phyloP scores from a whole-genome alignment of 306 rosid genomes.

The Malus fusca region DNA sequence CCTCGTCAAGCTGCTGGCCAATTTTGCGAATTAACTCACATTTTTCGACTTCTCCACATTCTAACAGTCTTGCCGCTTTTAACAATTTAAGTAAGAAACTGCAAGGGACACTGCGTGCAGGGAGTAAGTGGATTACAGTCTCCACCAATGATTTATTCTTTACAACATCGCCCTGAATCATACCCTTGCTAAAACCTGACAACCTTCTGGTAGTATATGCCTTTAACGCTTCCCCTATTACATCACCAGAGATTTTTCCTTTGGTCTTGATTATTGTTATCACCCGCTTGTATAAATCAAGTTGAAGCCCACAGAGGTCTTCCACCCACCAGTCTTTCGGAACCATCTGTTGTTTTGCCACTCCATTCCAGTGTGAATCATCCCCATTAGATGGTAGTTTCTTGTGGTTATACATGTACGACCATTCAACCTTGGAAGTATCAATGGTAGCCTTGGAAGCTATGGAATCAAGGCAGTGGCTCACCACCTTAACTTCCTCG shows the following conservation, averaged over 20 bases:
- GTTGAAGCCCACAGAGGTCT: constrained; percentile 84
- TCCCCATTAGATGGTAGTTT: constrained; percentile 69
- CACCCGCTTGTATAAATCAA: constrained; percentile 65
- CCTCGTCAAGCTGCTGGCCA: constrained; percentile 74
- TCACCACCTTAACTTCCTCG: constrained; percentile 77
- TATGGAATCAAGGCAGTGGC: constrained; percentile 77
- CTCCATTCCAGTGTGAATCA: constrained; percentile 63
- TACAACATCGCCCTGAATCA: constrained; percentile 46
- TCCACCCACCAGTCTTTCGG: constrained; percentile 99
- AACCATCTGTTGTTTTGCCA: constrained; percentile 59
- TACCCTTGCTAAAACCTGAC: constrained; percentile 59
- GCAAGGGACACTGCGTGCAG: constrained; percentile 47
- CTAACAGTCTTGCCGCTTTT: constrained; percentile 44
- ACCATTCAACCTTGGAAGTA: constrained; percentile 86
- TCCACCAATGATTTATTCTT: constrained; percentile 56
- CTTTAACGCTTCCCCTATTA: constrained; percentile 76
- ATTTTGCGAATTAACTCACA: constrained; percentile 52
- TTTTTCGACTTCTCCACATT: constrained; percentile 52
- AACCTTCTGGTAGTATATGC: constrained; percentile 66
- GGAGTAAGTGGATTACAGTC: constrained; percentile 56
- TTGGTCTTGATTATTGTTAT: constrained; percentile 49
- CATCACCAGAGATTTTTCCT: constrained; percentile 45
- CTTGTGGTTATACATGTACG: constrained; percentile 78
- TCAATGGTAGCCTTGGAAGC: constrained; percentile 88
- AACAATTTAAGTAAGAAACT: constrained; percentile 64